Evolutionary conservation across 345 rosid species (phyloP), one percentile per base, ranked within the genome.

Genomic region (Reutealis trisperma): DNA sequence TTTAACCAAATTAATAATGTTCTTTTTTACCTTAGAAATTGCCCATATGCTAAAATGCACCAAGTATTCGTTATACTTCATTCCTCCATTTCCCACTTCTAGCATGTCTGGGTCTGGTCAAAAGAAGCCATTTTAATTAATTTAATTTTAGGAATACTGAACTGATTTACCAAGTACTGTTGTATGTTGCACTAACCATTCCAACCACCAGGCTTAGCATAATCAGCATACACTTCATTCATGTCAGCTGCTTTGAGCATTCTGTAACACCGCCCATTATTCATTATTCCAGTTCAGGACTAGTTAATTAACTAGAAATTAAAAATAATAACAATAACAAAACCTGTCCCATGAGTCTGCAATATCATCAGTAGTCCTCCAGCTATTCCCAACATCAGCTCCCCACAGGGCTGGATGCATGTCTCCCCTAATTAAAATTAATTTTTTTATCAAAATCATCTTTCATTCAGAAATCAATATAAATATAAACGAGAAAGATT

Each of bases 21-120:
- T 27, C 1, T 27, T 21, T 58, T 21, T 58, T 65, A 85, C 98
- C 96, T 91, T 94, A 62, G 98, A 90, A 78, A 94, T 88, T 67
- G 96, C 93, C 97, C 98, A 94, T 60, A 94, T 79, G 78, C 96
- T 94, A 82, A 90, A 92, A 80, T 92, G 98, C 67, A 90, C 97
- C 44, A 84, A 80, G 75, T 94, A 94, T 76, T 94, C 98, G 27
- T 85, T 81, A 57, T 82, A 81, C 0, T 89, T 88, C 97, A 94
- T 93, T 72, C 98, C 97, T 79, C 98, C 78, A 25, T 75, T 75
- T 4, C 78, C 72, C 30, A 75, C 78, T 67, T 75, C 78, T 34
- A 75, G 72, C 78, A 75, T 75, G 8, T 75, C 78, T 9, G 78
- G 78, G 54, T 54, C 78, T 75, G 76, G 6, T 16, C 22, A 15